These are phyloP conservation scores for Curvularia eragrostidis DNA, from an alignment of 2,329 filamentous ascomycete genomes.

Conservation along the genomic window DNA sequence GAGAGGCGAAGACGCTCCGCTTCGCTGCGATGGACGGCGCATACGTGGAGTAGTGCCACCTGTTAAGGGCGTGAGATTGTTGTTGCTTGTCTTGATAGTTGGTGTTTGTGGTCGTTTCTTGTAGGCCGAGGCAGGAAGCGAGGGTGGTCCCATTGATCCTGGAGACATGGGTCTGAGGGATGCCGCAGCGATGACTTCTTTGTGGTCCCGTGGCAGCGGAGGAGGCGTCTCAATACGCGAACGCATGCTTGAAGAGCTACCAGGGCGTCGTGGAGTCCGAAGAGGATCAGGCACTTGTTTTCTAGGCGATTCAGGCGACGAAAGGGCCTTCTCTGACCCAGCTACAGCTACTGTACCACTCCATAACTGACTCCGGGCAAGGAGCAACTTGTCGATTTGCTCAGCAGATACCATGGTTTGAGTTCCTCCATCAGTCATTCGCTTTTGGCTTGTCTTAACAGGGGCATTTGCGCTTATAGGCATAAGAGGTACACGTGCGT, in stretches of 20 bases:
- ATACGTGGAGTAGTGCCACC: constrained; percentile 65
- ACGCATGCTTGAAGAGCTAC: constrained; percentile 74
- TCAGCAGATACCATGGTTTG: constrained; percentile 86
- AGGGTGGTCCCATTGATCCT: constrained; percentile 79
- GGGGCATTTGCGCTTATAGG: constrained; percentile 34
- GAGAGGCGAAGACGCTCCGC: constrained; percentile 57
- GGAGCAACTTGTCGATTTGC: constrained; percentile 78
- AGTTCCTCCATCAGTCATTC: constrained; percentile 72
- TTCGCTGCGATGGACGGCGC: constrained; percentile 53
- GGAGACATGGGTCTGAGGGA: constrained; percentile 59
- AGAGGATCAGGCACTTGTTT: constrained; percentile 35
- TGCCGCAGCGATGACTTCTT: constrained; percentile 82
- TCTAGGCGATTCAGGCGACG: constrained; percentile 47
- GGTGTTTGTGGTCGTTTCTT: constrained; percentile 54
- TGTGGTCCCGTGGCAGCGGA: constrained; percentile 82
- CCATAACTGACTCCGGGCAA: constrained; percentile 55
- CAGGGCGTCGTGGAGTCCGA: constrained; percentile 63
- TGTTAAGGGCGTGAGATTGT: constrained; percentile 53
- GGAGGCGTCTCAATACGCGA: constrained; percentile 63
- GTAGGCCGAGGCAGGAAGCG: constrained; percentile 78
- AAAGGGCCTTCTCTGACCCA: constrained; percentile 39
- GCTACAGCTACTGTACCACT: constrained; percentile 39
- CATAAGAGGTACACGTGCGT: constrained; percentile 33
- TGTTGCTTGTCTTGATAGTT: constrained; percentile 51
- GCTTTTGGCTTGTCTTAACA: constrained; percentile 35